These are phyloP conservation scores for Staphylotrichum tortipilum DNA, from an alignment of 495 filamentous ascomycete genomes.

Conservation along the genomic window DNA sequence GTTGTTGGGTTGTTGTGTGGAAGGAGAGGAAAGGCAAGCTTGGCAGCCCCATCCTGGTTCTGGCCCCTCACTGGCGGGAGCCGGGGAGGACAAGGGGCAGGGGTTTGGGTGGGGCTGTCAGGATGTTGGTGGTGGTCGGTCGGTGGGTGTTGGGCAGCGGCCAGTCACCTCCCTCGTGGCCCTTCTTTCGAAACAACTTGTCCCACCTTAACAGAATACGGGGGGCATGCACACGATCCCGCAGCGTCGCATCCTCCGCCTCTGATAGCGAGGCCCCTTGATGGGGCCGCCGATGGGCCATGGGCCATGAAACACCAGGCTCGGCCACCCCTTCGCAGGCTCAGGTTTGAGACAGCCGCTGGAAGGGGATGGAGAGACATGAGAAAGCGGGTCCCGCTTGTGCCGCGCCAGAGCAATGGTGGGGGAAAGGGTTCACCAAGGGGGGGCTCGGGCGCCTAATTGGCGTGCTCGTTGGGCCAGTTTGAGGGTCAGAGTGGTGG, in stretches of 20 bases:
- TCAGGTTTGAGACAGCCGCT: conserved; percentile 3
- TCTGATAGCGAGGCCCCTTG: too few species aligned
- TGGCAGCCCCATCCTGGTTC: neutral
- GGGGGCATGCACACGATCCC: too few species aligned
- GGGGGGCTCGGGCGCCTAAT: neutral
- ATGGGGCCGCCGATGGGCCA: too few species aligned
- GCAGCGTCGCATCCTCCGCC: too few species aligned
- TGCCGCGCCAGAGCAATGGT: neutral
- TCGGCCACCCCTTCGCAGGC: neutral
- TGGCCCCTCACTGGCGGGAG: conserved; percentile 4
- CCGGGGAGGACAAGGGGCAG: neutral
- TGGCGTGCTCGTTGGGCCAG: neutral
- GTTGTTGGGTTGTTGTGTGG: conserved; percentile 1
- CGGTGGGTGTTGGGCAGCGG: conserved; percentile 1
- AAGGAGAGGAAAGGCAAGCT: conserved; percentile 4
- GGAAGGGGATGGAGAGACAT: neutral
- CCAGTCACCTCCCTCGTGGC: neutral
- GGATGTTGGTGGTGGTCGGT: neutral
- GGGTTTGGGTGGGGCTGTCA: neutral
- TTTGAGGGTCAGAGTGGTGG: neutral
- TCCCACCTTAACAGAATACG: neutral
- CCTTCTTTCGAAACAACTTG: neutral
- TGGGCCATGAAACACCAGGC: neutral
- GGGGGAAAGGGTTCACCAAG: neutral
- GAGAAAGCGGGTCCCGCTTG: conserved; percentile 3